Conservation (phyloP, 495 filamentous ascomycete species). For the Delitschia confertaspora region DNA sequence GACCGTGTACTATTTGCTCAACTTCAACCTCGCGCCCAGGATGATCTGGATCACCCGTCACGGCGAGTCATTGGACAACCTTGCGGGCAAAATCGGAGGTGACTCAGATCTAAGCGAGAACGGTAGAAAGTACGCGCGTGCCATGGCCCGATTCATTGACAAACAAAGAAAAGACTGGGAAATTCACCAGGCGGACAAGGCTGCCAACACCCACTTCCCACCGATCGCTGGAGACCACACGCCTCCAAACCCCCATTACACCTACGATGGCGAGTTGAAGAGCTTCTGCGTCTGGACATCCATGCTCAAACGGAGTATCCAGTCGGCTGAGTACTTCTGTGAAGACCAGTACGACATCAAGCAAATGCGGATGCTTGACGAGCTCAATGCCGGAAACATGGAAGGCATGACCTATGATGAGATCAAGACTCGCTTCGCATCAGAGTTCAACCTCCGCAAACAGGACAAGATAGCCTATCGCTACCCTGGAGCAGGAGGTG, state of each 20-base stretch:
- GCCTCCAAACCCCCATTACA: slow-evolving; percentile 83
- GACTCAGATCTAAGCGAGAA: slow-evolving; percentile 71
- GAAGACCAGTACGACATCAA: slow-evolving; percentile 98
- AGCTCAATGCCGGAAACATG: slow-evolving; percentile 83
- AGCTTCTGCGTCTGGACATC: slow-evolving; percentile 98
- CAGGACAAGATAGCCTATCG: slow-evolving; percentile 84
- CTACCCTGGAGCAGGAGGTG: slow-evolving; percentile 89
- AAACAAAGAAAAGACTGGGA: slow-evolving; percentile 68
- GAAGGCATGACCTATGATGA: slow-evolving; percentile 93
- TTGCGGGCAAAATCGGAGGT: slow-evolving; percentile 70
- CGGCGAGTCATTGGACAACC: slow-evolving; percentile 76
- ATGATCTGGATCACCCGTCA: slow-evolving; percentile 98
- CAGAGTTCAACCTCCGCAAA: slow-evolving; percentile 67
- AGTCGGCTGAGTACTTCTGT: slow-evolving; percentile 79
- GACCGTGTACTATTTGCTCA: slow-evolving; percentile 84
- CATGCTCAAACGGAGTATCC: slow-evolving; percentile 80
- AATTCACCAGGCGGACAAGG: slow-evolving; percentile 62
- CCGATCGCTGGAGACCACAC: slow-evolving; percentile 82
- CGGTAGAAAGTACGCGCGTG: slow-evolving; percentile 61
- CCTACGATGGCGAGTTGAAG: slow-evolving; percentile 50
- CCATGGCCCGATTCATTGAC: slow-evolving; percentile 68
- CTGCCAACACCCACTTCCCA: slow-evolving; percentile 62
- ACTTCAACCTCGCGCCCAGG: slow-evolving; percentile 88
- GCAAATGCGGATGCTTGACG: slow-evolving; percentile 96
- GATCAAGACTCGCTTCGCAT: slow-evolving; percentile 62